Evolutionary conservation across 2,329 filamentous ascomycete genomes (phyloP).

Genomic region (Tolypocladium capitatum): DNA sequence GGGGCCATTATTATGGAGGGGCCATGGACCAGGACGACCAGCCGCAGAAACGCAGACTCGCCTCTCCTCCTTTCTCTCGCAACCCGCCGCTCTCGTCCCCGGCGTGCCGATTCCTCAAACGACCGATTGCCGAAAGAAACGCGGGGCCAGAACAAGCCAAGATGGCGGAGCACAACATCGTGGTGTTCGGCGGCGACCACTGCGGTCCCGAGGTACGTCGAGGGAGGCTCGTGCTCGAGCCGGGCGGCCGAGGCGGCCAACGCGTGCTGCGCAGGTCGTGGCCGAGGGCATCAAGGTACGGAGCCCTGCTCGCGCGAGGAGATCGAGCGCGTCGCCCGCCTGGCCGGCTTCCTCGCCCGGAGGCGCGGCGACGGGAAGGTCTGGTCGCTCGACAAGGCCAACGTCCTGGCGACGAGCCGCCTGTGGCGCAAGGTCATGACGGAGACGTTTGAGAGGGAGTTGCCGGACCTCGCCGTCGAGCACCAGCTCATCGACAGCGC

Average conservation of each 20-base stretch:
- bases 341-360: constrained; percentile 70
- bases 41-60: background rate
- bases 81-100: background rate
- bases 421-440: constrained; percentile 81
- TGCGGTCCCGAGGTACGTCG: constrained; percentile 66
- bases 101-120: background rate
- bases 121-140: background rate
- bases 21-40: background rate
- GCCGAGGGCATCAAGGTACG: constrained; percentile 72
- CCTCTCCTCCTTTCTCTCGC: background rate
- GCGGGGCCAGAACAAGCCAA: background rate
- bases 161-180: constrained; percentile 64
- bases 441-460: constrained; percentile 78
- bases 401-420: constrained; percentile 80
- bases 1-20: background rate
- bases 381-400: constrained; percentile 88
- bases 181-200: constrained; percentile 74
- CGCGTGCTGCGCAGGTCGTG: constrained; percentile 42
- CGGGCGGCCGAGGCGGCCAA: constrained; percentile 7
- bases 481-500: constrained; percentile 93
- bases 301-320: constrained; percentile 76
- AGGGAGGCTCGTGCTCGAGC: background rate
- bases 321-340: constrained; percentile 74
- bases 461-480: constrained; percentile 68
- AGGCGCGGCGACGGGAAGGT: constrained; percentile 57